A percentile compares a stretch with the other conserved stretches of the same genome.
These are phyloP conservation scores for Cadophora sp. DNA, from an alignment of 2,329 filamentous ascomycete species.

Conservation along the genomic window DNA sequence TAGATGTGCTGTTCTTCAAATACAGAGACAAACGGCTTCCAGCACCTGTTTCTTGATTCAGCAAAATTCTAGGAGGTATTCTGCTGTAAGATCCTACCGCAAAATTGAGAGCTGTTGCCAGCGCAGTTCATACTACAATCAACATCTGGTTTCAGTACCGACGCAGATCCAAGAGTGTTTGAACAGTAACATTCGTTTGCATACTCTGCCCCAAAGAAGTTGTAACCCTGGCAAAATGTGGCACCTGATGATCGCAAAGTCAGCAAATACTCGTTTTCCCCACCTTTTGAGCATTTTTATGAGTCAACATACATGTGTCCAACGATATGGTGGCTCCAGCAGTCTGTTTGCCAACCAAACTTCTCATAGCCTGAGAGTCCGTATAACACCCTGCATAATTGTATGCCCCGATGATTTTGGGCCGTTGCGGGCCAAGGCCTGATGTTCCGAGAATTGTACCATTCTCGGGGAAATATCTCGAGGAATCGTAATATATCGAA, in stretches of 20 bases:
- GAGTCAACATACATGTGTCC: constrained; percentile 21
- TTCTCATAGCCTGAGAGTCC: constrained; percentile 9
- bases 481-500: constrained; percentile 27
- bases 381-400: constrained; percentile 26
- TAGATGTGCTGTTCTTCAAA: constrained; percentile 15
- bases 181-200: constrained; percentile 50
- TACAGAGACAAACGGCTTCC: constrained; percentile 37
- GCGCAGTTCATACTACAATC: constrained; percentile 37
- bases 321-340: constrained; percentile 27
- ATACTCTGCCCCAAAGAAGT: constrained; percentile 53
- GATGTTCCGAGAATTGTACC: constrained; percentile 20
- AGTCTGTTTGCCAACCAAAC: constrained; percentile 18
- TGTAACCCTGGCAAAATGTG: constrained; percentile 24
- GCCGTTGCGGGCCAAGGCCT: constrained; percentile 17
- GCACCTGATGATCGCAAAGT: constrained; percentile 14
- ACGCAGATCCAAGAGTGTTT: constrained; percentile 10
- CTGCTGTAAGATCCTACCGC: constrained; percentile 30
- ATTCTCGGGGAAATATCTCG: constrained; percentile 25
- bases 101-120: constrained; percentile 40
- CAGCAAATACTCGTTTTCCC: neutral
- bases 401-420: constrained; percentile 23
- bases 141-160: constrained; percentile 23
- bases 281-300: neutral
- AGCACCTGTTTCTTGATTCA: constrained; percentile 16
- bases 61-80: neutral